These are phyloP conservation scores for Arthroderma sp. DNA, from an alignment of 2,329 filamentous ascomycete genomes.

Conservation along the genomic window DNA sequence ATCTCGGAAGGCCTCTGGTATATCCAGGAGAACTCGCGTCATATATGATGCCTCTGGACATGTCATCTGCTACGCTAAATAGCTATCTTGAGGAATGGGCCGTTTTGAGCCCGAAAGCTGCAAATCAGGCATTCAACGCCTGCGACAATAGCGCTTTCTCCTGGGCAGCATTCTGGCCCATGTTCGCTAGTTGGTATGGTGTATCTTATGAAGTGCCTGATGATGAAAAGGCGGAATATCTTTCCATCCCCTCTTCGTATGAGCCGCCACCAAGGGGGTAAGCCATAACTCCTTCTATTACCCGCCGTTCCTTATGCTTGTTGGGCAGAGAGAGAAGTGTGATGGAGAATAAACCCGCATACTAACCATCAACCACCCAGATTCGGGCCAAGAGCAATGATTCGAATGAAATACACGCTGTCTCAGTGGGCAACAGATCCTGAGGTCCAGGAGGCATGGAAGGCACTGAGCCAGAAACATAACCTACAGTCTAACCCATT, in stretches of 20 bases:
- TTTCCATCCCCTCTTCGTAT: slow-evolving; percentile 9
- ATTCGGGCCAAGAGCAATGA: slow-evolving; percentile 34
- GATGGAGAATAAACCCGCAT: not conserved
- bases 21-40: slow-evolving; percentile 17
- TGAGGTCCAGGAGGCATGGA: slow-evolving; percentile 37
- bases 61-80: slow-evolving; percentile 18
- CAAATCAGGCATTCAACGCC: slow-evolving; percentile 22
- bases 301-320: slow-evolving; percentile 2
- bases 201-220: slow-evolving; percentile 15
- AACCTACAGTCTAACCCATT: slow-evolving; percentile 32
- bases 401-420: slow-evolving; percentile 33
- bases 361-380: slow-evolving; percentile 13
- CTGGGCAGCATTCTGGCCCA: slow-evolving; percentile 20
- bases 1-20: slow-evolving; percentile 15
- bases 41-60: slow-evolving; percentile 15
- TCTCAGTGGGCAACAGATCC: slow-evolving; percentile 36
- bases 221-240: slow-evolving; percentile 12
- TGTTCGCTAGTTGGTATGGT: slow-evolving; percentile 20
- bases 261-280: slow-evolving; percentile 15
- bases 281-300: not conserved
- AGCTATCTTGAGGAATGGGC: slow-evolving; percentile 22
- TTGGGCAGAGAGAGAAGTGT: not conserved
- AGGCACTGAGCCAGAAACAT: slow-evolving; percentile 33
- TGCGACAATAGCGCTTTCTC: slow-evolving; percentile 19
- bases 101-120: slow-evolving; percentile 17